Conservation (phyloP, 208 protist species). For the Vickermania ingenoplastis region DNA sequence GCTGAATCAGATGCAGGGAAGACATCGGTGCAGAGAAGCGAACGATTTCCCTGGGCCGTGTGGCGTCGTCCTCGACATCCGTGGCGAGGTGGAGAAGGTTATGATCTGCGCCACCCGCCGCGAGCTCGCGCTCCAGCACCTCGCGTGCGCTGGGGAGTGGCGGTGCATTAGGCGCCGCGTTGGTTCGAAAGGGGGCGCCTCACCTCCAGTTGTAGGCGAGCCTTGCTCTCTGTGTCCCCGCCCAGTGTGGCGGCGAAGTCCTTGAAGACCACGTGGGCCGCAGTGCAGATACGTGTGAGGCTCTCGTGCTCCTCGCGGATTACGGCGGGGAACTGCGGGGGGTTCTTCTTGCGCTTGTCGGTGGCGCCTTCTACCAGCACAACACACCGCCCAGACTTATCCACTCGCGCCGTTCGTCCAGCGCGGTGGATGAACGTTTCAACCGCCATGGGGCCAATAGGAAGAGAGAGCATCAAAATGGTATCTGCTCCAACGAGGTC, state of each 20-base stretch:
- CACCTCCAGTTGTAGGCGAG: slow-evolving; percentile 41
- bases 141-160: slow-evolving; percentile 46
- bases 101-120: slow-evolving; percentile 14
- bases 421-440: slow-evolving; percentile 96
- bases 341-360: slow-evolving; percentile 21
- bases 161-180: slow-evolving; percentile 19
- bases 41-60: slow-evolving; percentile 29
- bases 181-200: slow-evolving; percentile 60
- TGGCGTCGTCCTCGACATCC: slow-evolving; percentile 5
- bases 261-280: background rate
- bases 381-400: slow-evolving; percentile 79
- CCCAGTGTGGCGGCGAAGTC: slow-evolving; percentile 1
- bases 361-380: slow-evolving; percentile 40
- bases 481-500: slow-evolving; percentile 92
- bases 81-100: background rate
- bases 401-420: slow-evolving; percentile 92
- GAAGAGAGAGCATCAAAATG: slow-evolving; percentile 96
- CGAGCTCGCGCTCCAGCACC: slow-evolving; percentile 45
- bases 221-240: background rate
- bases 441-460: slow-evolving; percentile 51
- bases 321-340: slow-evolving; percentile 48
- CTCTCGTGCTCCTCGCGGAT: slow-evolving; percentile 58
- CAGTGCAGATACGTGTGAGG: slow-evolving; percentile 15
- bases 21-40: slow-evolving; percentile 34
- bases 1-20: slow-evolving; percentile 46